Conservation (phyloP, 208 protist genomes). For the Lotmaria passim region DNA sequence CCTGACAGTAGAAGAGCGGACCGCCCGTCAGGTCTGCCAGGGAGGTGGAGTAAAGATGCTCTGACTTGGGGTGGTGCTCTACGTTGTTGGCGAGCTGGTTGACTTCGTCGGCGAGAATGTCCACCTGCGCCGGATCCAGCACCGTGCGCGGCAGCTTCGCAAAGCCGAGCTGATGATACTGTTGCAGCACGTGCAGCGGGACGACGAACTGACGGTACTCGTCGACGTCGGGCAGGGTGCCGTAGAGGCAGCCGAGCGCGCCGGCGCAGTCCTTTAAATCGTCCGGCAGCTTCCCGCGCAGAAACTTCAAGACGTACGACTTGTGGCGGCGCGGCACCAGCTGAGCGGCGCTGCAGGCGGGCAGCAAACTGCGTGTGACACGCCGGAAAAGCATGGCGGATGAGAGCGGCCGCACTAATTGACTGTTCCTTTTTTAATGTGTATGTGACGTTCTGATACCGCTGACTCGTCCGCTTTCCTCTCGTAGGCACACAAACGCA, state of each 20-base stretch:
- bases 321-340: conserved; percentile 40
- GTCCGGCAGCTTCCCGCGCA: conserved; percentile 72
- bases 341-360: background rate
- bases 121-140: conserved; percentile 69
- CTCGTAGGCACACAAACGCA: too few species aligned
- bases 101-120: conserved; percentile 83
- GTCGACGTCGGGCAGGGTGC: conserved; percentile 81
- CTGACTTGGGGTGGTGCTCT: conserved; percentile 83
- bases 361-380: background rate
- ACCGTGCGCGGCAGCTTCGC: conserved; percentile 72
- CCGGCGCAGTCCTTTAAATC: conserved; percentile 88
- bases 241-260: conserved; percentile 83
- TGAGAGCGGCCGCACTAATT: too few species aligned
- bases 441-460: too few species aligned
- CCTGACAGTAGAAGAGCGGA: conserved; percentile 86
- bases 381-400: background rate
- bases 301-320: conserved; percentile 84
- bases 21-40: conserved; percentile 73
- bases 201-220: conserved; percentile 86
- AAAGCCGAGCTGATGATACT: conserved; percentile 83
- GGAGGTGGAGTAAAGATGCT: conserved; percentile 84
- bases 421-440: too few species aligned
- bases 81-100: conserved; percentile 85
- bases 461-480: too few species aligned
- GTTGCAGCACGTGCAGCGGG: conserved; percentile 56